A percentile compares a stretch with the other conserved stretches of the same genome.
These are phyloP conservation scores for Sistotremastrum suecicum DNA, from an alignment of 768 basidiomycete genomes.

Conservation along the genomic window DNA sequence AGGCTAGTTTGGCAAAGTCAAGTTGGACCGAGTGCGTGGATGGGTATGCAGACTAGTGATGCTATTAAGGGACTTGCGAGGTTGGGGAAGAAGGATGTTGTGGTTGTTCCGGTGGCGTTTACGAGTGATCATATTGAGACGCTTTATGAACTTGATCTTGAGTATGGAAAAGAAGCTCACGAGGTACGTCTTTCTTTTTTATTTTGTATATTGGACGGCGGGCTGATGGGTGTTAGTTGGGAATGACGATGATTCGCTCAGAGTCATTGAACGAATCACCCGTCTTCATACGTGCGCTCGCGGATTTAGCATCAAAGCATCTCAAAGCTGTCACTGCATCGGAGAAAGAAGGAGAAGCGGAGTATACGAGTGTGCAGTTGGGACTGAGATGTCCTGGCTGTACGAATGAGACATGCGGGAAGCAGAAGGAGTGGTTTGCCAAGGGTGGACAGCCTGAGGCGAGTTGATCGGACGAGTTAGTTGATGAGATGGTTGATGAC, in stretches of 20 bases:
- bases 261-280: conserved; percentile 92
- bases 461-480: no score
- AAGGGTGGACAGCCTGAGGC: conserved; percentile 35
- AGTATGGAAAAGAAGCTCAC: conserved; percentile 81
- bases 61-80: conserved; percentile 79
- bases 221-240: conserved; percentile 40
- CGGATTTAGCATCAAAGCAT: conserved; percentile 79
- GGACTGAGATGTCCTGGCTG: conserved; percentile 88
- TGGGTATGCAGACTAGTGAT: conserved; percentile 91
- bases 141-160: conserved; percentile 88
- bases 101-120: conserved; percentile 93
- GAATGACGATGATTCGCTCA: conserved; percentile 79
- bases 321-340: conserved; percentile 39
- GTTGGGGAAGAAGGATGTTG: conserved; percentile 57
- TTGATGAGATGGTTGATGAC: no score
- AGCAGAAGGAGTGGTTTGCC: conserved; percentile 84
- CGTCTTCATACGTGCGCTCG: conserved; percentile 87
- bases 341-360: conserved; percentile 25
- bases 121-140: conserved; percentile 99
- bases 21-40: conserved; percentile 95
- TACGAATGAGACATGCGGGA: conserved; percentile 72
- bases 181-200: conserved; percentile 42
- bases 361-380: conserved; percentile 66
- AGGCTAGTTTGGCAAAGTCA: conserved; percentile 97
- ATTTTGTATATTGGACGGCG: not conserved